A percentile compares a stretch with the other conserved stretches of the same genome.
Conservation (phyloP, 2,329 filamentous ascomycete species). For the Grosmannia serpens region DNA sequence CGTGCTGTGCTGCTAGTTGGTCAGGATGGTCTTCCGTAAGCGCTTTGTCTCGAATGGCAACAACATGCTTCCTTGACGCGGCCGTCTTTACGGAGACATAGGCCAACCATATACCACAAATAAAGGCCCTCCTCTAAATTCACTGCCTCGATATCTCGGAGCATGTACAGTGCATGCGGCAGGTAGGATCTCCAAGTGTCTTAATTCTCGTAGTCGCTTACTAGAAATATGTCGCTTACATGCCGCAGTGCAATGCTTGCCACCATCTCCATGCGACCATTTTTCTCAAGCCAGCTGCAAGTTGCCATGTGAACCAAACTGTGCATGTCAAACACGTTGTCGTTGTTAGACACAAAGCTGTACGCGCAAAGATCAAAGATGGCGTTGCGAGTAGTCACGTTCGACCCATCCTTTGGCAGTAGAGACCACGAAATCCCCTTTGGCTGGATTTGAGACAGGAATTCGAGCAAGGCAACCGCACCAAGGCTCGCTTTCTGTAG, state of each 20-base stretch:
- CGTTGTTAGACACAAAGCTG: too few species aligned
- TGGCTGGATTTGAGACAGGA: slow-evolving; percentile 27
- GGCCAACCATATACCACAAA: too few species aligned
- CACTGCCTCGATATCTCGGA: slow-evolving; percentile 7
- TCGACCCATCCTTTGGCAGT: slow-evolving; percentile 14
- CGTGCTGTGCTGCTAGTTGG: too few species aligned
- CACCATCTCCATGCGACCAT: slow-evolving; percentile 1
- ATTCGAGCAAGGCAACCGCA: slow-evolving; percentile 25
- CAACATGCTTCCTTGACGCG: too few species aligned
- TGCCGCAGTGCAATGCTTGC: slow-evolving; percentile 7
- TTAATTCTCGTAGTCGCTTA: slow-evolving; percentile 8
- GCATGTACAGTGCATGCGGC: slow-evolving; percentile 16
- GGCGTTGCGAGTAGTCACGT: not conserved
- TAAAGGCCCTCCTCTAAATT: too few species aligned
- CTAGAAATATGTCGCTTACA: slow-evolving; percentile 7
- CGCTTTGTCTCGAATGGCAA: too few species aligned
- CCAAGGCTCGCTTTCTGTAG: slow-evolving; percentile 17
- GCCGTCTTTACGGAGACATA: too few species aligned
- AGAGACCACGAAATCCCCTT: slow-evolving; percentile 26
- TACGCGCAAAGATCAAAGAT: too few species aligned
- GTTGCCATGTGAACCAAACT: slow-evolving; percentile 23
- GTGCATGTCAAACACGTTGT: slow-evolving; percentile 22
- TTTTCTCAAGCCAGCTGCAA: slow-evolving; percentile 17
- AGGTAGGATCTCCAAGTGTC: slow-evolving; percentile 16
- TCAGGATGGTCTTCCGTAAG: too few species aligned